Base-by-base conservation (phyloP, 2,329 filamentous ascomycete species). In the Colletotrichum somersetense region DNA sequence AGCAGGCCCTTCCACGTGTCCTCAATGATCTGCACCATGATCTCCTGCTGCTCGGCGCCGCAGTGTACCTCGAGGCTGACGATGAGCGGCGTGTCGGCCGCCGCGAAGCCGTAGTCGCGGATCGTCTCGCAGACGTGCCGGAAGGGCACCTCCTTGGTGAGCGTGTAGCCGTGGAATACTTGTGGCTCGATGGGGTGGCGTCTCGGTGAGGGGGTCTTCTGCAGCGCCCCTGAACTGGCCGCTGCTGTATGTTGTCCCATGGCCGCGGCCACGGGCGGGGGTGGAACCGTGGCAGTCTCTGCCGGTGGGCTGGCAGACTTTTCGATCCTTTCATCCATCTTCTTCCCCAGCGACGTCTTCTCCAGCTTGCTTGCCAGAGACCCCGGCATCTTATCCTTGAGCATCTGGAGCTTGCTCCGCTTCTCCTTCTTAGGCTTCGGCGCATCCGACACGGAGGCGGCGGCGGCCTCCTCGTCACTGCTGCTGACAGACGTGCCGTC, bases 51-150 rank as follows among this genome's bases (percentile, higher is more conserved):
- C 68, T 92, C 88, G 0, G 89, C 83, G 73, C 86, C 87, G 74
- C 94, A 95, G 83, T 98, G 96, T 0, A 98, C 94, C 81, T 99
- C 96, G 42, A 99, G 87, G 78, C 94, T 97, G 76, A 98, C 92
- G 72, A 98, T 96, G n/a, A 99, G 85, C 0, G 96, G 96, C 23
- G 97, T 84, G 73, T 96, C 91, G 26, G 89, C 91, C 5, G 86
- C 89, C 3, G 88, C 83, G 77, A 98, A 98, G 1, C 93, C 95
- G 77, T 91, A 89, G 67, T 97, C 89, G 42, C 90, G 87, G 75
- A 98, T 95, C 0, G 93, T 91, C 67, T 88, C 85, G 82, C 95
- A 97, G 2, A 98, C 96, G 53, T 92, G 89, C 62, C 95, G 90
- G 81, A 98, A 98, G 0, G 93, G 88, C 50, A 97, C 90, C 72